Conservation (phyloP, 495 filamentous ascomycete species). For the Pseudoneurospora amorphoporcata region DNA sequence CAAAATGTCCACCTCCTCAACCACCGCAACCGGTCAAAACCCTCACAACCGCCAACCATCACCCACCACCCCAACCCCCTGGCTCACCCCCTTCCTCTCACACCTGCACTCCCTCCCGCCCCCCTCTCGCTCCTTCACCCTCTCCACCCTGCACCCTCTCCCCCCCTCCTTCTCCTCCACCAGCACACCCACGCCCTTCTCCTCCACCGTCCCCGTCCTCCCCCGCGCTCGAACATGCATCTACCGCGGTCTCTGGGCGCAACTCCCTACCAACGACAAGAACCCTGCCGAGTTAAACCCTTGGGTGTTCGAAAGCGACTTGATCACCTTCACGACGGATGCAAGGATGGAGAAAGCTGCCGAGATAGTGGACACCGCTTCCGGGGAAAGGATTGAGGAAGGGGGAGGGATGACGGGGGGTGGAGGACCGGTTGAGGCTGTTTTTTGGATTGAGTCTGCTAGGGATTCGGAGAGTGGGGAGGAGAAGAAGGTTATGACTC, state of each 20-base stretch:
- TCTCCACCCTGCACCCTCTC: constrained; percentile 51
- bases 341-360: constrained; percentile 70
- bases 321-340: constrained; percentile 79
- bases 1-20: constrained; percentile 2
- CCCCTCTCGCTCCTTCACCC: constrained; percentile 40
- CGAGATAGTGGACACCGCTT: constrained; percentile 47
- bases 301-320: constrained; percentile 57
- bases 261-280: constrained; percentile 56
- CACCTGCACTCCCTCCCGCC: constrained; percentile 39
- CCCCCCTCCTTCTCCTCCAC: not conserved
- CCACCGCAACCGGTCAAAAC: not conserved
- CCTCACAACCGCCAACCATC: constrained; percentile 47
- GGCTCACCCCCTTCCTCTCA: constrained; percentile 55
- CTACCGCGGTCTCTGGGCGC: constrained; percentile 74
- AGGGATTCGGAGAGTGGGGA: constrained; percentile 28
- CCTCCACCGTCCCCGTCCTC: constrained; percentile 2
- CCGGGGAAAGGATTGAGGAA: not conserved
- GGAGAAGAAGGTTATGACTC: constrained; percentile 28
- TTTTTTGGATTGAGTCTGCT: constrained; percentile 60
- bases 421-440: constrained; percentile 63
- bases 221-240: constrained; percentile 45
- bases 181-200: not conserved
- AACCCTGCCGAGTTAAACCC: constrained; percentile 56
- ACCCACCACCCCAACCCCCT: constrained; percentile 34
- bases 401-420: constrained; percentile 41